Base-by-base conservation (phyloP, 129 eudicot species). In the Flaveria bidentis region DNA sequence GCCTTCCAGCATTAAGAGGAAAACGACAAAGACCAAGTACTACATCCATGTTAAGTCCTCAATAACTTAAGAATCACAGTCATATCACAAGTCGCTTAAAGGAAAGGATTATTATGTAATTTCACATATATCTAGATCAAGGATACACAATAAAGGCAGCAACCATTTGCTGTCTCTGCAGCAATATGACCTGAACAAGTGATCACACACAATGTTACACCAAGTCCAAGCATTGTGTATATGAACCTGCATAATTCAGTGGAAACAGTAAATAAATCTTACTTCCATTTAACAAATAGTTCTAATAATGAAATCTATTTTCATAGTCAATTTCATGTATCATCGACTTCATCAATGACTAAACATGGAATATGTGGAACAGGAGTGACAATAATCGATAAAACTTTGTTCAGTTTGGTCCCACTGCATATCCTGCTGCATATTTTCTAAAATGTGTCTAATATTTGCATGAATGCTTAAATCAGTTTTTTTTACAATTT, bases 141-240 rank as follows among this genome's bases (percentile, higher is more conserved):
- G 98, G 98, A 93, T 93, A 93, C 98, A 46, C 74, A 72, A 83
- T 82, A 93, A 8, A 93, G 85, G 84, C 98, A 93, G 47, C 90
- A 93, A 52, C 98, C 92, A 26, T 87, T 93, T 71, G 86, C 88
- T 2, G 98, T 93, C 86, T 90, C 92, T 6, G 96, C 98, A 78
- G 92, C 96, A 73, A 93, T 84, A 78, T 93, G 98, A 79, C 98
- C 96, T 0, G 88, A 85, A 84, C 95, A 93, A 1, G 96, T 83
- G 82, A 90, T 79, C 70, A 90, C 69, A 73, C 95, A 88, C 83
- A 88, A 80, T 61, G 82, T 75, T 58, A 78, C 86, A 74, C 98
- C 98, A 64, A 93, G 72, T 23, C 92, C 96, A 74, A 93, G 85
- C 63, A 84, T 81, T 20, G 95, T 76, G 84, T 88, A 93, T 56